Conservation (phyloP, 441 rosid species). For the Hura crepitans region DNA sequence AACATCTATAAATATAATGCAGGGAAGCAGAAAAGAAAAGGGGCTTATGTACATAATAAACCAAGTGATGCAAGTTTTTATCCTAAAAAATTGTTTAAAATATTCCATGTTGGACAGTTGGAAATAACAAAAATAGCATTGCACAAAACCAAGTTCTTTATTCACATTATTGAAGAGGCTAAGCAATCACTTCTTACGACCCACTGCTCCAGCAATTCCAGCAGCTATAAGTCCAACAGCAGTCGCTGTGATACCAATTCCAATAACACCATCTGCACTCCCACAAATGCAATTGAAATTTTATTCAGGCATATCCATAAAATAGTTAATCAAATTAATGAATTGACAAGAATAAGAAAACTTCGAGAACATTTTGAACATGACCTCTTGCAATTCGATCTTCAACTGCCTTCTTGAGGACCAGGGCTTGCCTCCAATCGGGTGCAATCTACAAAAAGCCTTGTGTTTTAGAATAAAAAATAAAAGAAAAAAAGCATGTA, state of each 20-base stretch:
- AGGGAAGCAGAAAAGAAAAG: neutral
- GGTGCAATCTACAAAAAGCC: constrained; percentile 58
- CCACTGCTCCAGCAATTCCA: constrained; percentile 78
- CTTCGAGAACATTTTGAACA: neutral
- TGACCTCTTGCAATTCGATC: constrained; percentile 76
- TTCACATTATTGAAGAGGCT: neutral
- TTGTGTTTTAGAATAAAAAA: neutral
- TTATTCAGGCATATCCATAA: neutral
- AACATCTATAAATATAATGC: neutral
- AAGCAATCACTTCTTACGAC: constrained; percentile 66
- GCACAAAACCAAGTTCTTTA: neutral
- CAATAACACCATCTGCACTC: constrained; percentile 90
- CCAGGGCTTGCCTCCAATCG: constrained; percentile 89
- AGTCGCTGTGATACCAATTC: constrained; percentile 86
- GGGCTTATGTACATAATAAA: neutral
- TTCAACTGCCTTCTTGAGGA: constrained; percentile 70
- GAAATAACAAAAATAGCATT: neutral
- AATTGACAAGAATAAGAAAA: constrained; percentile 5
- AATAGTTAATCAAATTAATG: constrained; percentile 3
- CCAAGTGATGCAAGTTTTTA: neutral
- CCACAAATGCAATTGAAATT: constrained; percentile 9
- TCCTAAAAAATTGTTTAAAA: neutral
- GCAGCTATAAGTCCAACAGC: constrained; percentile 86
- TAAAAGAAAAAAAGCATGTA: neutral
- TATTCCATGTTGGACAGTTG: neutral